Percentiles rank a stretch among this genome's conserved stretches.
Conservation (phyloP, 495 filamentous ascomycete genomes). For the Lepidopterella palustris region DNA sequence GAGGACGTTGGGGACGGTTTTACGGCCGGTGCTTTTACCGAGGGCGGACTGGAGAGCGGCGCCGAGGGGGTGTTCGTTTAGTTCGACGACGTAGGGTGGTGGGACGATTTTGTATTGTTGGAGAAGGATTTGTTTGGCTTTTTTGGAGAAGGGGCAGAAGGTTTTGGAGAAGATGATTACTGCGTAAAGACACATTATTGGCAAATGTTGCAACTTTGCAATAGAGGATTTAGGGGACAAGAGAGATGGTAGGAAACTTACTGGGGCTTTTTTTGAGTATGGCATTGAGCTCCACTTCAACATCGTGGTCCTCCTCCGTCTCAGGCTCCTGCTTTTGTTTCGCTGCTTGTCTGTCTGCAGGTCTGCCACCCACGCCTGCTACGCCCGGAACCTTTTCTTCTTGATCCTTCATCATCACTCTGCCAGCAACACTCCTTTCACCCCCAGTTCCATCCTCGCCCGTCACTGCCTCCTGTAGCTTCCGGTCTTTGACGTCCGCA, state of each 20-base stretch:
- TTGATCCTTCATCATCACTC: slow-evolving; percentile 49
- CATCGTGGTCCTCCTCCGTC: slow-evolving; percentile 50
- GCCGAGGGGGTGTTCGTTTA: slow-evolving; percentile 76
- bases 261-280: slow-evolving; percentile 79
- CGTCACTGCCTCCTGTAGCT: slow-evolving; percentile 26
- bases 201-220: slow-evolving; percentile 12
- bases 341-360: slow-evolving; percentile 27
- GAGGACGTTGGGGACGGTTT: slow-evolving; percentile 87
- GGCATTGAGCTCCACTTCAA: slow-evolving; percentile 58
- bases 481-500: slow-evolving; percentile 51
- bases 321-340: slow-evolving; percentile 42
- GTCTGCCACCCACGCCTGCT: slow-evolving; percentile 27
- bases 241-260: slow-evolving; percentile 39
- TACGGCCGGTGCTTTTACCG: slow-evolving; percentile 63
- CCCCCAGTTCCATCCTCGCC: slow-evolving; percentile 11
- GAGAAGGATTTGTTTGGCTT: slow-evolving; percentile 76
- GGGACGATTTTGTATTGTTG: slow-evolving; percentile 77
- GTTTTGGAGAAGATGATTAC: slow-evolving; percentile 95
- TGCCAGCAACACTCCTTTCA: slow-evolving; percentile 56
- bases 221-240: background rate
- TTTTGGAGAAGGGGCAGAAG: slow-evolving; percentile 77
- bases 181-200: slow-evolving; percentile 33
- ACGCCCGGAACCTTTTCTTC: slow-evolving; percentile 34
- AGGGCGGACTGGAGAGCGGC: slow-evolving; percentile 60
- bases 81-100: slow-evolving; percentile 79